These are phyloP conservation scores for Papilionanthe hybrid DNA, from an alignment of 116 monocot genomes.

Conservation along the genomic window DNA sequence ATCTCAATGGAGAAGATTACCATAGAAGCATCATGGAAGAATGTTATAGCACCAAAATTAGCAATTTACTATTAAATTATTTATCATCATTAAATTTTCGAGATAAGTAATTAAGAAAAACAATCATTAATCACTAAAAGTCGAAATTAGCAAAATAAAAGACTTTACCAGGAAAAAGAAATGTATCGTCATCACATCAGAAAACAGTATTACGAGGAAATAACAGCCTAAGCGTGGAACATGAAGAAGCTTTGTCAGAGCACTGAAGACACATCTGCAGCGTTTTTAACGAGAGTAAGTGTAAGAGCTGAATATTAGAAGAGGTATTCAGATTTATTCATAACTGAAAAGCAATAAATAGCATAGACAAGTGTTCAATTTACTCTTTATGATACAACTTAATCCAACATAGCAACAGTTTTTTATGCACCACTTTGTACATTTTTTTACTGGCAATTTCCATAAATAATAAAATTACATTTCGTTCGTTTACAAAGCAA, in stretches of 20 bases:
- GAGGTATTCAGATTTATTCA: neutral
- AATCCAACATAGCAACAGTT: too few species aligned
- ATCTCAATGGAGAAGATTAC: neutral
- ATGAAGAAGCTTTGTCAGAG: slow-evolving; percentile 73
- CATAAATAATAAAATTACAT: too few species aligned
- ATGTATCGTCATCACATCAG: slow-evolving; percentile 95
- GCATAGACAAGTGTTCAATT: too few species aligned
- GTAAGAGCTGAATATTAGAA: neutral
- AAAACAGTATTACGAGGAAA: slow-evolving; percentile 87
- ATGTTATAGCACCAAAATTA: neutral
- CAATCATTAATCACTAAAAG: neutral
- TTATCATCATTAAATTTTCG: neutral
- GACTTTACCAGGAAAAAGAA: slow-evolving; percentile 85
- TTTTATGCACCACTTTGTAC: too few species aligned
- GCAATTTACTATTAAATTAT: neutral
- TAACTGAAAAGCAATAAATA: neutral
- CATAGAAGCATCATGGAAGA: neutral
- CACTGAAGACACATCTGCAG: slow-evolving; percentile 88
- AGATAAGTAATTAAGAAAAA: neutral
- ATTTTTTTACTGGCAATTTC: too few species aligned
- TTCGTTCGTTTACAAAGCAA: too few species aligned
- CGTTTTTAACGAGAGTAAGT: slow-evolving; percentile 1
- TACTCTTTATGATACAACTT: too few species aligned
- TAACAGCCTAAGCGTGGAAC: slow-evolving; percentile 79
- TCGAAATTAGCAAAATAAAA: neutral